These are phyloP conservation scores for Mortierella sp. DNA, from an alignment of 371 early-diverging fungal species.

Conservation along the genomic window DNA sequence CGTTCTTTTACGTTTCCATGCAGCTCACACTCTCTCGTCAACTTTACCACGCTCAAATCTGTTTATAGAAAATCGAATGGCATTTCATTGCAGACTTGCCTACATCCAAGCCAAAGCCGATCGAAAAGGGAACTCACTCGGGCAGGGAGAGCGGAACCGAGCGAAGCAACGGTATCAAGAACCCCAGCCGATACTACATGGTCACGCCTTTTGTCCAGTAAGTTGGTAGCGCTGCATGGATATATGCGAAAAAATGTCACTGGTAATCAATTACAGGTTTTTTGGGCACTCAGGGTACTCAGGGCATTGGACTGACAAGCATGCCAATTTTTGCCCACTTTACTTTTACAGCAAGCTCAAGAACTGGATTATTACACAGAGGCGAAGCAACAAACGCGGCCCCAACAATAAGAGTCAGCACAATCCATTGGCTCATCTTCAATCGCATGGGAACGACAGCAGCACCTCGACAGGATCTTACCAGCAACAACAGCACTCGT, in stretches of 20 bases:
- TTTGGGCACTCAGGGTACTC: not conserved
- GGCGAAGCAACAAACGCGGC: slow-evolving; percentile 34
- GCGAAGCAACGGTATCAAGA: slow-evolving; percentile 29
- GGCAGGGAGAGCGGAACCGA: slow-evolving; percentile 57
- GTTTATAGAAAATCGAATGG: slow-evolving; percentile 62
- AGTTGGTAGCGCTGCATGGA: slow-evolving; percentile 6
- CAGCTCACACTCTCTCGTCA: not conserved
- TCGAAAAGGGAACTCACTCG: slow-evolving; percentile 51
- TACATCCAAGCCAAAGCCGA: slow-evolving; percentile 54
- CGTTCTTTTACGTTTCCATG: slow-evolving; percentile 1
- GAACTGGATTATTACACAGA: slow-evolving; percentile 43
- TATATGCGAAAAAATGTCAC: not conserved
- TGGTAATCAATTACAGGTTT: not conserved
- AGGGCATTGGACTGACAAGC: not conserved
- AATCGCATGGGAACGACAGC: slow-evolving; percentile 21
- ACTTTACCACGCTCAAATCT: not conserved
- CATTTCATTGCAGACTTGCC: slow-evolving; percentile 59
- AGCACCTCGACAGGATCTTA: slow-evolving; percentile 9
- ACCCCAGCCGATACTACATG: slow-evolving; percentile 70
- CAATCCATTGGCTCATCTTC: slow-evolving; percentile 17
- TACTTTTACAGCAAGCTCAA: slow-evolving; percentile 44
- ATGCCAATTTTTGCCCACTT: no score
- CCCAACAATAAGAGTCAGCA: slow-evolving; percentile 33
- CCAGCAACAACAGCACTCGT: slow-evolving; percentile 4
- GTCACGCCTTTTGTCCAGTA: slow-evolving; percentile 80